Conservation (phyloP, 768 basidiomycete genomes). For the Holtermannia corniformis region DNA sequence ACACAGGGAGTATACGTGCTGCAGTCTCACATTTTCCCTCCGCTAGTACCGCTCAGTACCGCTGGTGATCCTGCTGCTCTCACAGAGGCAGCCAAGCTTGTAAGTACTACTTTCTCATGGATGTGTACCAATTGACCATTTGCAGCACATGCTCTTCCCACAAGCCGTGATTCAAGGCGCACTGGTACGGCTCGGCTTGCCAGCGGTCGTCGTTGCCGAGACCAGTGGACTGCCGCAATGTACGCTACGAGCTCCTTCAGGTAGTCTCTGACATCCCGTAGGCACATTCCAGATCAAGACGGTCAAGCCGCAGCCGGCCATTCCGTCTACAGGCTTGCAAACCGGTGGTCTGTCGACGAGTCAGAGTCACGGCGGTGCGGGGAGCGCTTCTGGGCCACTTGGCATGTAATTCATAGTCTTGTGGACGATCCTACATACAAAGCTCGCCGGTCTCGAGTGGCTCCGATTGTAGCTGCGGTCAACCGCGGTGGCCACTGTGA, state of each 20-base stretch:
- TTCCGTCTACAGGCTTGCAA: background rate
- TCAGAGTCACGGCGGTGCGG: background rate
- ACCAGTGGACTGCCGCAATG: slow-evolving; percentile 77
- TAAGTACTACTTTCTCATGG: slow-evolving; percentile 41
- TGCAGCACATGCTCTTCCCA: slow-evolving; percentile 72
- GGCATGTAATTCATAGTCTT: background rate
- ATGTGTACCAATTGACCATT: background rate
- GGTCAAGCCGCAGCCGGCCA: slow-evolving; percentile 10
- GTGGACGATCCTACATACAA: background rate
- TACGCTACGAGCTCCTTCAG: slow-evolving; percentile 36
- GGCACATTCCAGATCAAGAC: slow-evolving; percentile 37
- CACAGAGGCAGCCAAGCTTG: slow-evolving; percentile 59
- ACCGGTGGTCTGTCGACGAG: background rate
- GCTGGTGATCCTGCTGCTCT: slow-evolving; percentile 69
- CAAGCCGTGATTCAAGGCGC: slow-evolving; percentile 78
- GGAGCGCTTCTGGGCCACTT: background rate
- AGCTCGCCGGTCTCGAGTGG: background rate
- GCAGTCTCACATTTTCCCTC: slow-evolving; percentile 83
- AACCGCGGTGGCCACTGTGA: background rate
- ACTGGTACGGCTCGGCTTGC: slow-evolving; percentile 64
- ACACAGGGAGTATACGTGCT: slow-evolving; percentile 83
- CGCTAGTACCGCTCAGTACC: slow-evolving; percentile 69
- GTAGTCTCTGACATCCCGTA: background rate
- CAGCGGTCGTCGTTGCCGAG: slow-evolving; percentile 67
- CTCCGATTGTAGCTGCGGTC: background rate